Conservation (phyloP, 2,329 filamentous ascomycete genomes). For the Colletotrichum tanaceti region DNA sequence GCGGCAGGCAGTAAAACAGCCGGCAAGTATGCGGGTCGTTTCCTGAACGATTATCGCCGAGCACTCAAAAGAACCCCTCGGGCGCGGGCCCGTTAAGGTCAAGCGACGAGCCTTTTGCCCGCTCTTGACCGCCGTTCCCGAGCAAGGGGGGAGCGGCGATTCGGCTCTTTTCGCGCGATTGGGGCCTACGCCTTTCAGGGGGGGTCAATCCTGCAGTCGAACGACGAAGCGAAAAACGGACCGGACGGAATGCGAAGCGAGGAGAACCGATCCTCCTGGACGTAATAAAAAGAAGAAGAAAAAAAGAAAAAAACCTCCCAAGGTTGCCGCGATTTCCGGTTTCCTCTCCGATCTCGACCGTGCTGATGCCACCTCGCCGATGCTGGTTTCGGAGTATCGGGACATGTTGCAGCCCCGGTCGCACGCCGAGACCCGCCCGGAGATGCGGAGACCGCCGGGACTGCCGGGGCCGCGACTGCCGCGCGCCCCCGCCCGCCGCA, state of each 20-base stretch:
- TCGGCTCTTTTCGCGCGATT: background rate
- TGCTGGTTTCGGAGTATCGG: background rate
- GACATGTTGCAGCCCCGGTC: background rate
- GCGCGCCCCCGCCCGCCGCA: no score
- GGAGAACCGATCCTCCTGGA: background rate
- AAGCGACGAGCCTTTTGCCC: background rate
- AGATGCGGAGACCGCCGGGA: background rate
- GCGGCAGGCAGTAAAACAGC: no score
- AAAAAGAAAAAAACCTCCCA: background rate
- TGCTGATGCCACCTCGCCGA: background rate
- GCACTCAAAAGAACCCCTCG: no score
- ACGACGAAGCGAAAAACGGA: background rate
- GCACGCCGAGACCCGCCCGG: background rate
- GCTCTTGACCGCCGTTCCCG: conserved; percentile 4
- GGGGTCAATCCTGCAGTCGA: background rate
- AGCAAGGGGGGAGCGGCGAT: no score
- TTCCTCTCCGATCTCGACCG: background rate
- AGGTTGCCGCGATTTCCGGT: background rate
- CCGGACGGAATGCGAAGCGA: background rate
- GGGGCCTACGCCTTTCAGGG: background rate
- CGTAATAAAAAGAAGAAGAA: background rate
- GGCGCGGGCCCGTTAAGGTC: no score
- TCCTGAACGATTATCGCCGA: no score
- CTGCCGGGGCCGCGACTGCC: background rate
- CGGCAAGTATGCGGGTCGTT: no score